A percentile compares a stretch with the other conserved stretches of the same genome.
Conservation (phyloP, 2,329 filamentous ascomycete genomes). For the Fusarium pseudocircinatum region DNA sequence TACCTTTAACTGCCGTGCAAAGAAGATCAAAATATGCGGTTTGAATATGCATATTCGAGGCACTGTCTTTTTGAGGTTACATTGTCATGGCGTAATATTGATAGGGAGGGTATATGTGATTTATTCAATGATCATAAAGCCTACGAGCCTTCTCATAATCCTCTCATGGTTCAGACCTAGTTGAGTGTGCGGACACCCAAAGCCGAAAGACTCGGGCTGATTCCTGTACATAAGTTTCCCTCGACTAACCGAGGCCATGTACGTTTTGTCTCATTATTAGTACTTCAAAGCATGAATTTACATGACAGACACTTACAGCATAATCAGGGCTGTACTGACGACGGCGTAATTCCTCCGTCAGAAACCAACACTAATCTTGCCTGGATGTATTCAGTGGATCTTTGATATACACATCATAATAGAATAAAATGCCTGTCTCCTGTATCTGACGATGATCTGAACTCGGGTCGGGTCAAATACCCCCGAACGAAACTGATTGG, state of each 20-base stretch:
- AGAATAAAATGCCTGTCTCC: background rate
- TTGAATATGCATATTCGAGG: background rate
- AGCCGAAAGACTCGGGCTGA: background rate
- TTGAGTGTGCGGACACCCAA: background rate
- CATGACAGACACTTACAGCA: too few species aligned
- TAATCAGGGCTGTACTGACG: background rate
- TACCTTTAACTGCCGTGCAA: background rate
- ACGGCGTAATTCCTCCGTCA: background rate
- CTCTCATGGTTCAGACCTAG: background rate
- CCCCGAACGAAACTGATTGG: constrained; percentile 18
- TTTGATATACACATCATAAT: background rate
- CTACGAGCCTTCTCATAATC: background rate
- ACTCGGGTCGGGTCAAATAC: constrained; percentile 6
- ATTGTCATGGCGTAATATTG: background rate
- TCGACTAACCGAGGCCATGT: background rate
- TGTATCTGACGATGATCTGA: constrained; percentile 6
- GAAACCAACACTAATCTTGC: background rate
- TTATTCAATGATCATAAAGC: background rate
- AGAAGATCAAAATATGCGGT: background rate
- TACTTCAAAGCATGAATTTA: too few species aligned
- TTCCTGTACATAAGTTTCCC: background rate
- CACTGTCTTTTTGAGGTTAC: background rate
- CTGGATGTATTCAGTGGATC: background rate
- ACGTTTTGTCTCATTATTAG: background rate
- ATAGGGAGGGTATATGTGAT: background rate